These are phyloP conservation scores for Tolypocladium cylindrosporum DNA, from an alignment of 2,329 filamentous ascomycete species.

Conservation along the genomic window DNA sequence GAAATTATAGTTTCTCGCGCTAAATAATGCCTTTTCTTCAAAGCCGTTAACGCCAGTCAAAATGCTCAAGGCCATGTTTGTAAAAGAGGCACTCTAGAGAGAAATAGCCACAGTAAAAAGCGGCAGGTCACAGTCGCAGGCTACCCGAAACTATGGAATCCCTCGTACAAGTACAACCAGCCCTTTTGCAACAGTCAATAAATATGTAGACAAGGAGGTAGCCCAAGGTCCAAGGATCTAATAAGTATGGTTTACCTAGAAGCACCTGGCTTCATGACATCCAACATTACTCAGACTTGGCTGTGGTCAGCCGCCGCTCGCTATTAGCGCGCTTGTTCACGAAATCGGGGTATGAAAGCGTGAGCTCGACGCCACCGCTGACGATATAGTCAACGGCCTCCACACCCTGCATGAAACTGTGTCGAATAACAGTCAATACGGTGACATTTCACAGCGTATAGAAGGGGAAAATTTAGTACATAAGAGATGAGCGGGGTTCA, in stretches of 20 bases:
- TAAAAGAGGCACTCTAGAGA: too few species aligned
- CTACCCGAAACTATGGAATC: too few species aligned
- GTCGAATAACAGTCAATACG: neutral
- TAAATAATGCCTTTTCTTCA: too few species aligned
- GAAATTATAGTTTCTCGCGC: too few species aligned
- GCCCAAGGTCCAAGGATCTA: neutral
- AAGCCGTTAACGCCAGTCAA: too few species aligned
- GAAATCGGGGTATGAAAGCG: constrained; percentile 93
- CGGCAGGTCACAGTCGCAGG: too few species aligned
- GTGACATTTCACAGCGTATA: neutral
- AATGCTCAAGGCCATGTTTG: too few species aligned
- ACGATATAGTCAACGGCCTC: constrained; percentile 87
- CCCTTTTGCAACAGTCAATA: too few species aligned
- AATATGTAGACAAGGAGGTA: too few species aligned
- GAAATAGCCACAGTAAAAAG: too few species aligned
- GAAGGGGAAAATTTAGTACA: neutral
- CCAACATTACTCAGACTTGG: neutral
- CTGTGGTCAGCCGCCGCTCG: constrained; percentile 27
- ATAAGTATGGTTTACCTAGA: neutral
- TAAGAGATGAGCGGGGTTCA: neutral
- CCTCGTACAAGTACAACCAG: too few species aligned
- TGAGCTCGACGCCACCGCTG: constrained; percentile 81
- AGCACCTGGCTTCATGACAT: neutral
- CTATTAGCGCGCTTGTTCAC: constrained; percentile 69
- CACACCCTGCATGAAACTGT: constrained; percentile 79